phyloP scores from a whole-genome alignment of 257 asterid genomes.

The Rhazya stricta region DNA sequence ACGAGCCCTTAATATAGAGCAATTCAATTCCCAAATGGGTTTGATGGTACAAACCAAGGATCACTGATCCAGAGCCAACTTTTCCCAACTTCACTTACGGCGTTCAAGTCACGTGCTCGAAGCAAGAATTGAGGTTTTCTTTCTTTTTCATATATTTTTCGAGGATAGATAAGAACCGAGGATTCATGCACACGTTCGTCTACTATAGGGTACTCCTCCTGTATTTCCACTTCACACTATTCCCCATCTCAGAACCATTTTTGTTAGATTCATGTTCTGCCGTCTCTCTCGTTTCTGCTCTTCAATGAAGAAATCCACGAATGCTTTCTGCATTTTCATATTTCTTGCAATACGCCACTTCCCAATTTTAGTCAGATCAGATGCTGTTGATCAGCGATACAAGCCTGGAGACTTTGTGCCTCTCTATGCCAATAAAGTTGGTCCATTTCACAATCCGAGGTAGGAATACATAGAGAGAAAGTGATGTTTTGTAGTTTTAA shows the following conservation, averaged over 20 bases:
- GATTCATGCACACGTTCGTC: not conserved
- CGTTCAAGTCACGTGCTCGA: no score
- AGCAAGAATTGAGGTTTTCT: no score
- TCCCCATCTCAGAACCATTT: not conserved
- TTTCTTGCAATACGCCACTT: not conserved
- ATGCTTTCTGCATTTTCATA: not conserved
- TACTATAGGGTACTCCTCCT: not conserved
- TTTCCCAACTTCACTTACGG: no score
- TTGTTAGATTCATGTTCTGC: not conserved
- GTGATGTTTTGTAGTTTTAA: not conserved
- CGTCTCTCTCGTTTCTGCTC: not conserved
- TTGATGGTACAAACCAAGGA: no score
- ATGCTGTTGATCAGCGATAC: conserved; percentile 22
- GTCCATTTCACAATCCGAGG: conserved; percentile 31
- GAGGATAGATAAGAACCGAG: not conserved
- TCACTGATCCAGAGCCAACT: no score
- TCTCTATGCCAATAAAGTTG: conserved; percentile 28
- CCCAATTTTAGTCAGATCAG: conserved; percentile 13
- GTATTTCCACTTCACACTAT: not conserved
- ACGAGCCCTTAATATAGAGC: no score
- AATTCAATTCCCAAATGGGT: no score
- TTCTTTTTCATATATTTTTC: no score
- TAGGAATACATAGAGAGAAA: not conserved
- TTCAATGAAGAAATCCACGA: not conserved
- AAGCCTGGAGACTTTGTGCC: conserved; percentile 27